Evolutionary conservation across 495 filamentous ascomycete genomes (phyloP).

Genomic region (Durotheca rogersii): DNA sequence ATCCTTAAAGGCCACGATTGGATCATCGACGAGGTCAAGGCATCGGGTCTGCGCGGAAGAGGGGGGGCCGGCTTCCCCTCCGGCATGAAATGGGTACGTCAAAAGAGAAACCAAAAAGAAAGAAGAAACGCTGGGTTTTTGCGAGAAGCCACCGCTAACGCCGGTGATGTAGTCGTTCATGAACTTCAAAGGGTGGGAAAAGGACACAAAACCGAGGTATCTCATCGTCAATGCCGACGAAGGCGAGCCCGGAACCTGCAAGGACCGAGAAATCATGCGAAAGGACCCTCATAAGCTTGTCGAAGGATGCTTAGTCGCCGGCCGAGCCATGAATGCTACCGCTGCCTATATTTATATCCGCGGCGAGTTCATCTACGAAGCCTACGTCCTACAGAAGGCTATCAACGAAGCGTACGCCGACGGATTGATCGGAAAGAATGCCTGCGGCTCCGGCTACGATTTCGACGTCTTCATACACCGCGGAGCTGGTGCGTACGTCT

Average conservation of each 20-base stretch:
- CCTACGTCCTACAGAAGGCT: conserved; percentile 86
- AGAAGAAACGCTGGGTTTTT: too few relatives aligned
- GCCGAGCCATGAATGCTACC: conserved; percentile 95
- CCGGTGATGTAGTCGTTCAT: conserved; percentile 78
- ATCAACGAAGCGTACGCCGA: conserved; percentile 97
- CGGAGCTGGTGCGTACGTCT: conserved; percentile 95
- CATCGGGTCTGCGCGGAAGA: conserved; percentile 90
- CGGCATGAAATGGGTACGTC: conserved; percentile 93
- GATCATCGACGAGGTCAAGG: conserved; percentile 97
- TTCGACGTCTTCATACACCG: conserved; percentile 97
- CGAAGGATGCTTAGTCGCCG: conserved; percentile 95
- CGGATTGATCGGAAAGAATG: conserved; percentile 95
- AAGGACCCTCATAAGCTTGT: conserved; percentile 99
- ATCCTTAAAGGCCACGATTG: conserved; percentile 95
- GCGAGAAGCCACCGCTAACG: conserved; percentile 23
- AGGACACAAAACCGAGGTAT: conserved; percentile 93
- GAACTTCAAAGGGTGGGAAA: conserved; percentile 99
- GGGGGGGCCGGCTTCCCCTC: conserved; percentile 98
- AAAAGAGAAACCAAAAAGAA: too few relatives aligned
- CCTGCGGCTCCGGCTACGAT: conserved; percentile 93
- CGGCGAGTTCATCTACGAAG: conserved; percentile 97
- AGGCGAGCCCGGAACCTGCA: conserved; percentile 98
- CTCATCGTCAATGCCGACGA: conserved; percentile 98
- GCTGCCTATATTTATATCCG: conserved; percentile 99
- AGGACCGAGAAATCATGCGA: conserved; percentile 99